Percentiles rank a stretch among this genome's conserved stretches.
Evolutionary conservation across 2,329 filamentous ascomycete species (phyloP).

Genomic region (Pseudogymnoascus sp.): DNA sequence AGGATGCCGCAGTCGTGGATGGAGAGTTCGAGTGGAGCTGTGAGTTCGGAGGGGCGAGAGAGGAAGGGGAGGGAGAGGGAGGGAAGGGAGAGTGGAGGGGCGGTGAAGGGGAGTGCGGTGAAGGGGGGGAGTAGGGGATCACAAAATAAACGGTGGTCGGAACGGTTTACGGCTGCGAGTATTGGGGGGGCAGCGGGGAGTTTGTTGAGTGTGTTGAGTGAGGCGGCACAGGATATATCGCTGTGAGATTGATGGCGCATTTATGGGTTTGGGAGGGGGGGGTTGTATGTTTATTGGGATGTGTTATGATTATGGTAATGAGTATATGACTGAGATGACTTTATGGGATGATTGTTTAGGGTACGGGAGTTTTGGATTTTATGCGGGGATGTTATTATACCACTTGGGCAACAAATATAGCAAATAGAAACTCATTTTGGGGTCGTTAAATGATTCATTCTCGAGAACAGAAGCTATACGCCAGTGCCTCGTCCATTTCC

Average conservation of each 20-base stretch:
- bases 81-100: neutral
- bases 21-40: neutral
- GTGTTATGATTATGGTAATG: constrained; percentile 7
- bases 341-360: neutral
- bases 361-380: neutral
- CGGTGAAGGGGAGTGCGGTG: constrained; percentile 12
- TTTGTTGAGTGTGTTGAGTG: constrained; percentile 49
- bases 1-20: neutral
- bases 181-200: constrained; percentile 55
- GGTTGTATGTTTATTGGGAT: neutral
- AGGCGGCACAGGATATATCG: constrained; percentile 39
- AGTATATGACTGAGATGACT: neutral
- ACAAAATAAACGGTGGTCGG: constrained; percentile 34
- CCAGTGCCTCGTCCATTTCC: too few species aligned
- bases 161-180: constrained; percentile 50
- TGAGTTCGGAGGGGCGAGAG: neutral
- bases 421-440: neutral
- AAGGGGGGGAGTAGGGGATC: constrained; percentile 35
- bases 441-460: neutral
- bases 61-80: constrained; percentile 9
- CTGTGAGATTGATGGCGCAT: neutral
- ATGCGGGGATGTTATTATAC: constrained; percentile 2
- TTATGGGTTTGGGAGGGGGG: neutral
- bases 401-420: neutral
- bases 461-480: neutral